phyloP scores from a whole-genome alignment of 23 red algal species.

The Porphyridium purpureum region DNA sequence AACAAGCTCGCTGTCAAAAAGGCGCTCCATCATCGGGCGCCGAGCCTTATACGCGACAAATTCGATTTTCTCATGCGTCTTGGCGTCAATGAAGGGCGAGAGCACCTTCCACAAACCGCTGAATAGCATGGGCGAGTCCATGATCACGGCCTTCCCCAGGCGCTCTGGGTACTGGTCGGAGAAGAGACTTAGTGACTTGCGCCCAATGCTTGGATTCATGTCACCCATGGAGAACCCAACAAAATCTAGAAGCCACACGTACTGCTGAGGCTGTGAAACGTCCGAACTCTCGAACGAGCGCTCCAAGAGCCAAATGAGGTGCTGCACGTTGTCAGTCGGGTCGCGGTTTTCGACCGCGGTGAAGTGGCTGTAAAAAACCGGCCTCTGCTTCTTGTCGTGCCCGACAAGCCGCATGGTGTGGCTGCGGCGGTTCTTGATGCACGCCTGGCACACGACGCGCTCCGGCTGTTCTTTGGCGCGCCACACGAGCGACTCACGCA shows the following conservation, averaged over 20 bases:
- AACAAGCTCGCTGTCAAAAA: too few species aligned
- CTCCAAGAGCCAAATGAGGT: constrained; percentile 11
- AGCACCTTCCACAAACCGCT: not conserved
- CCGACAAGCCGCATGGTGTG: not conserved
- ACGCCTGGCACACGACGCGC: not conserved
- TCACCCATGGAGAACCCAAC: constrained; percentile 13
- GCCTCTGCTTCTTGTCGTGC: not conserved
- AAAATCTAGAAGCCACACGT: constrained; percentile 53
- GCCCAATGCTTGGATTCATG: constrained; percentile 15
- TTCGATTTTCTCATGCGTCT: not conserved
- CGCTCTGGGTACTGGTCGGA: constrained; percentile 9
- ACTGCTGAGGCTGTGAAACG: constrained; percentile 2
- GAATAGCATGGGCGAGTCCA: not conserved
- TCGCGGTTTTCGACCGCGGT: constrained; percentile 1
- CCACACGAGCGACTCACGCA: not conserved
- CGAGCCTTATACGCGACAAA: too few species aligned
- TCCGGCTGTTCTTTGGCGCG: not conserved
- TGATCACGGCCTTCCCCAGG: not conserved
- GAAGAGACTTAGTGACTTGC: constrained; percentile 11
- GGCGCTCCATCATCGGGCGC: too few species aligned
- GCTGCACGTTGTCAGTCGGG: constrained; percentile 7
- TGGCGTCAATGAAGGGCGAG: not conserved
- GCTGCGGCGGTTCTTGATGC: not conserved
- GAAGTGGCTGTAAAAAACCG: constrained; percentile 15
- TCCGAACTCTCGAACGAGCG: not conserved